These are phyloP conservation scores for Ettlia oleoabundans DNA, from an alignment of 139 green algal species.

Conservation along the genomic window DNA sequence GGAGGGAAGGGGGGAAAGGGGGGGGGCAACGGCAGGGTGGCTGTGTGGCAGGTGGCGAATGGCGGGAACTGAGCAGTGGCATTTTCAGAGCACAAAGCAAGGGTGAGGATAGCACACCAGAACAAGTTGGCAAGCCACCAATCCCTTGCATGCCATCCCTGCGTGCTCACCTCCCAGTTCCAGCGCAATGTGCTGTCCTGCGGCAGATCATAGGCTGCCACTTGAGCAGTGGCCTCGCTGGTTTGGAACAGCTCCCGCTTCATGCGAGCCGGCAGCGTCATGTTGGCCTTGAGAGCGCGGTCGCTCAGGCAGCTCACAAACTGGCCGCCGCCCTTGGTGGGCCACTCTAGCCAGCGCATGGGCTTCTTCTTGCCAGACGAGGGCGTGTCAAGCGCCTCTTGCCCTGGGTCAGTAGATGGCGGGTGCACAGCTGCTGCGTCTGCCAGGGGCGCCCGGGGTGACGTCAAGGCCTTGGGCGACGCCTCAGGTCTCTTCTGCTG, in stretches of 20 bases:
- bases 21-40: not conserved
- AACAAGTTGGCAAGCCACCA: not conserved
- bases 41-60: not conserved
- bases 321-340: not conserved
- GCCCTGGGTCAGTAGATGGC: too few species aligned
- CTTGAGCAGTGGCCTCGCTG: not conserved
- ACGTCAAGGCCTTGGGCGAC: too few species aligned
- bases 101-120: not conserved
- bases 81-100: too few species aligned
- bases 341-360: constrained; percentile 29
- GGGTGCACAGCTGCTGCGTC: not conserved
- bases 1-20: not conserved
- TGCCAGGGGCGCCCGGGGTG: too few species aligned
- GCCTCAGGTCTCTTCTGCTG: not conserved
- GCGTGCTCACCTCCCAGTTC: constrained; percentile 24
- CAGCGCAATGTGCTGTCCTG: constrained; percentile 11
- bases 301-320: constrained; percentile 11
- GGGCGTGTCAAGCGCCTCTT: not conserved
- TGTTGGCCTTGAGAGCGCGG: not conserved
- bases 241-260: constrained; percentile 28
- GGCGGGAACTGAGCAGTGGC: too few species aligned
- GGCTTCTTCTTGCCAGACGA: not conserved
- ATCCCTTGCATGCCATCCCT: not conserved
- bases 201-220: constrained; percentile 2
- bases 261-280: constrained; percentile 24